Evolutionary conservation across 2,329 filamentous ascomycete genomes (phyloP), one percentile per base, ranked within the genome.

Genomic region (Macrophomina tecta): DNA sequence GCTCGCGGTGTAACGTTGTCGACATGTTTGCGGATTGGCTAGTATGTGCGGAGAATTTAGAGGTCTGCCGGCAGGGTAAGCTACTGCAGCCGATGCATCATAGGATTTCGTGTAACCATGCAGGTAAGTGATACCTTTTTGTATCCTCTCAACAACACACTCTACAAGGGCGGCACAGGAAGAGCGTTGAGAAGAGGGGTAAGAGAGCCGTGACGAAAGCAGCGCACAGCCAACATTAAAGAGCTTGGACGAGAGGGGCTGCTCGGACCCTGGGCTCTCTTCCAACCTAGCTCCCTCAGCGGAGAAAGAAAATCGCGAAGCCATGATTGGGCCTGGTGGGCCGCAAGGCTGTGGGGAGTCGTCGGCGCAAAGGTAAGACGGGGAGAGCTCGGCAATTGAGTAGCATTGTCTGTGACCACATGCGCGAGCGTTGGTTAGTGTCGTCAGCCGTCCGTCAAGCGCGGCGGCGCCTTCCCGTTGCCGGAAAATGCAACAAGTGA

Each of bases 1-100:
- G 85, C 68, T 80, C 81, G 68, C 78, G 80, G 51, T 68, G 68
- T 48, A 64, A 34, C n/a, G 32, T 40, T 1, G 58, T 23, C 6
- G 65, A 63, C 65, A 67, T 67, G n/a, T 12, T 51, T 18, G 45
- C 9, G 4, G 48, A 30, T 16, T 12, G 7, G 2, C 9, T 40
- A 4, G n/a, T 40, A 2, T 9, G 23, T 2, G 23, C 30, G 5
- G 32, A 5, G 34, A 40, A 56, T 38, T 38, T 40, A 40, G n/a
- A 52, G 49, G 6, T 56, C 40, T 53, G 30, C 45, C 36, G 23
- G 49, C 28, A 36, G 49, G 23, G 49, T 46, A 56, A 65, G 49
- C n/a, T 46, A 65, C 36, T 38, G 60, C 58, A 49, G 38, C 11
- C 28, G 7, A n/a, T 30, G 30, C 18, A 14, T 30, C 12, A 23